phyloP scores from a whole-genome alignment of 108 stramenopile species.

The Chaetoceros muelleri region DNA sequence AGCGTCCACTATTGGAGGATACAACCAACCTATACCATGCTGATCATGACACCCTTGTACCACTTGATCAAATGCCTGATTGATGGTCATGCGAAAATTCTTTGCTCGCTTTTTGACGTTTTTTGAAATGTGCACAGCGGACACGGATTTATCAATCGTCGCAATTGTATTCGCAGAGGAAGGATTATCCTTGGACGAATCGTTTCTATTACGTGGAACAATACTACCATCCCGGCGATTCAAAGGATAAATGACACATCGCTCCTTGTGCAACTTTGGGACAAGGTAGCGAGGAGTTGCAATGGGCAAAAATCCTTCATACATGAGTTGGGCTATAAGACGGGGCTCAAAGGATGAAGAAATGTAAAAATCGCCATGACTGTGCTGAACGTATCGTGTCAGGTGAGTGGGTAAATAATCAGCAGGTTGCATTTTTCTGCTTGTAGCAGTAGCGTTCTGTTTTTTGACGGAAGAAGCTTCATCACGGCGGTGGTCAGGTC shows the following conservation, averaged over 20 bases:
- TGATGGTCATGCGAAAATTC: slow-evolving; percentile 44
- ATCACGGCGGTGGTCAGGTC: too few relatives aligned
- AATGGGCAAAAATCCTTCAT: slow-evolving; percentile 81
- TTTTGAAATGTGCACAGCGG: slow-evolving; percentile 52
- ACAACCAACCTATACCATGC: slow-evolving; percentile 76
- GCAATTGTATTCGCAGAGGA: too few relatives aligned
- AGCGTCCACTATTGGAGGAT: slow-evolving; percentile 58
- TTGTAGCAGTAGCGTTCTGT: too few relatives aligned
- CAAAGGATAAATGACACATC: slow-evolving; percentile 47
- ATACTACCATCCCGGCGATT: too few relatives aligned
- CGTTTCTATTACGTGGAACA: too few relatives aligned
- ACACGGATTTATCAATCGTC: too few relatives aligned
- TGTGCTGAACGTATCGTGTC: slow-evolving; percentile 28
- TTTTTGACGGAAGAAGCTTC: too few relatives aligned
- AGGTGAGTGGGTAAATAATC: slow-evolving; percentile 46
- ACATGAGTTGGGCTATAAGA: slow-evolving; percentile 67
- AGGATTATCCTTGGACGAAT: too few relatives aligned
- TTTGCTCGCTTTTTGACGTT: slow-evolving; percentile 61
- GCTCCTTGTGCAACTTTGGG: slow-evolving; percentile 71
- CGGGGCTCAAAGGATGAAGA: slow-evolving; percentile 43
- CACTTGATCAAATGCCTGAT: slow-evolving; percentile 52
- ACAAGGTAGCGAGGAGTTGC: slow-evolving; percentile 42
- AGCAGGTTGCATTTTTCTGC: slow-evolving; percentile 1
- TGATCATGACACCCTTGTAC: slow-evolving; percentile 68
- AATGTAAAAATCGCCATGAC: slow-evolving; percentile 66